Evolutionary conservation across 176 grass and related monocot species (phyloP).

Genomic region (Guadua angustifolia): DNA sequence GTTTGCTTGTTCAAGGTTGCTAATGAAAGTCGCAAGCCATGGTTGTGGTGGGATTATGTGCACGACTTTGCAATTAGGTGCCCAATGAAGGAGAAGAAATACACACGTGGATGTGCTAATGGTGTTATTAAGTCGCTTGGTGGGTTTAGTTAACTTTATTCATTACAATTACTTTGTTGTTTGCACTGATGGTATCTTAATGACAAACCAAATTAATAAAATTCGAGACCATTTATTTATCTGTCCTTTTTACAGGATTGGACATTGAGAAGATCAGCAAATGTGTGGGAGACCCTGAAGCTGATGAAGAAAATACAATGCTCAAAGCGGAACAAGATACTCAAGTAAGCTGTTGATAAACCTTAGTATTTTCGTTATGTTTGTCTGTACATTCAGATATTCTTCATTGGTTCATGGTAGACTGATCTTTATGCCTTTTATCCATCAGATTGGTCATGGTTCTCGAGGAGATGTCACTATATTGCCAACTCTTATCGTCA

Average conservation of each 20-base stretch:
- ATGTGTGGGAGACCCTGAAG: slow-evolving; percentile 71
- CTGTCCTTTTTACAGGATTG: slow-evolving; percentile 56
- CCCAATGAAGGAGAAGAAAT: slow-evolving; percentile 84
- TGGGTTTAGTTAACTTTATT: slow-evolving; percentile 2
- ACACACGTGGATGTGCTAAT: slow-evolving; percentile 76
- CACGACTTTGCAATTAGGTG: slow-evolving; percentile 77
- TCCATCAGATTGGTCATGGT: slow-evolving; percentile 68
- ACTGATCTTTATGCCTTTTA: neutral
- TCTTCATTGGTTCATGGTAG: neutral
- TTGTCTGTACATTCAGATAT: neutral
- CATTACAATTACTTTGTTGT: neutral
- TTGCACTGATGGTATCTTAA: slow-evolving; percentile 32
- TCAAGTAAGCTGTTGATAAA: slow-evolving; percentile 54
- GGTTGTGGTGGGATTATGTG: slow-evolving; percentile 88
- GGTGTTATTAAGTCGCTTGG: slow-evolving; percentile 71
- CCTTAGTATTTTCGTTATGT: neutral
- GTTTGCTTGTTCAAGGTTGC: slow-evolving; percentile 64
- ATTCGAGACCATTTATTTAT: neutral
- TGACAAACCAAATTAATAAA: slow-evolving; percentile 44
- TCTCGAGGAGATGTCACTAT: slow-evolving; percentile 88
- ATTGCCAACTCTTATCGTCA: slow-evolving; percentile 82
- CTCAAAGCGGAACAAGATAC: slow-evolving; percentile 80
- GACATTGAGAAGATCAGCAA: slow-evolving; percentile 72
- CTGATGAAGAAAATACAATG: slow-evolving; percentile 71
- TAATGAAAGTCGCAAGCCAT: slow-evolving; percentile 65